Percentiles rank a stretch among this genome's conserved stretches.
Conservation (phyloP, 148 eudicot species). For the Polygonum maritimum region DNA sequence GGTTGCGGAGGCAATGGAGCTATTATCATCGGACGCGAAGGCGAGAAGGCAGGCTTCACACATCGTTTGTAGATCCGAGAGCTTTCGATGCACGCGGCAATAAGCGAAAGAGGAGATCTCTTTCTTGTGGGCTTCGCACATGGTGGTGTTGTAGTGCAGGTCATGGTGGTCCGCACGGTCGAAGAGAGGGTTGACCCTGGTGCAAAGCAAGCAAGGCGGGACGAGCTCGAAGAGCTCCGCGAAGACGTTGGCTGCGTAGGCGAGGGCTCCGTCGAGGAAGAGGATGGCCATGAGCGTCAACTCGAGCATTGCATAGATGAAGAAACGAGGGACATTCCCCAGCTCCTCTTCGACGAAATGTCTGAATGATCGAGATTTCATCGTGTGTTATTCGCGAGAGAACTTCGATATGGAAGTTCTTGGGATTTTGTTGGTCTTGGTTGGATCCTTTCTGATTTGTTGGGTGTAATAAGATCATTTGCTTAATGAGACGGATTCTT, state of each 20-base stretch:
- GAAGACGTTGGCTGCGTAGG: constrained; percentile 45
- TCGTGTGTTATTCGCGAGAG: background rate
- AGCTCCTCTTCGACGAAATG: constrained; percentile 43
- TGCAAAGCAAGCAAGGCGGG: constrained; percentile 69
- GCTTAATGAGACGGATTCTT: background rate
- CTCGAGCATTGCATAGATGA: constrained; percentile 70
- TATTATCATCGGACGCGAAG: constrained; percentile 49
- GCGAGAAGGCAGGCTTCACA: constrained; percentile 91
- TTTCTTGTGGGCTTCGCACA: constrained; percentile 80
- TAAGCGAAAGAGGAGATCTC: constrained; percentile 84
- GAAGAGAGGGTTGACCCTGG: constrained; percentile 68
- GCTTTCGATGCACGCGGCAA: constrained; percentile 74
- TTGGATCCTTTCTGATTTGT: background rate
- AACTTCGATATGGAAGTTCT: background rate
- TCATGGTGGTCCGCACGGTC: constrained; percentile 24
- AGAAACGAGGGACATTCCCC: constrained; percentile 56
- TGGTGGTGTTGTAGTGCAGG: constrained; percentile 50
- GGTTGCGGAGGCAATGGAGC: constrained; percentile 17
- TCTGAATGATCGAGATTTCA: constrained; percentile 34
- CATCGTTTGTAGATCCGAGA: constrained; percentile 72
- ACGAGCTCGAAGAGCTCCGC: constrained; percentile 60
- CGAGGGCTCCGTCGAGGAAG: constrained; percentile 54
- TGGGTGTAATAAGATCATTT: background rate
- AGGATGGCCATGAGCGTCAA: constrained; percentile 61
- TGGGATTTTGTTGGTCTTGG: background rate